phyloP scores from a whole-genome alignment of 2,329 filamentous ascomycete genomes.

The Monilinia laxa region DNA sequence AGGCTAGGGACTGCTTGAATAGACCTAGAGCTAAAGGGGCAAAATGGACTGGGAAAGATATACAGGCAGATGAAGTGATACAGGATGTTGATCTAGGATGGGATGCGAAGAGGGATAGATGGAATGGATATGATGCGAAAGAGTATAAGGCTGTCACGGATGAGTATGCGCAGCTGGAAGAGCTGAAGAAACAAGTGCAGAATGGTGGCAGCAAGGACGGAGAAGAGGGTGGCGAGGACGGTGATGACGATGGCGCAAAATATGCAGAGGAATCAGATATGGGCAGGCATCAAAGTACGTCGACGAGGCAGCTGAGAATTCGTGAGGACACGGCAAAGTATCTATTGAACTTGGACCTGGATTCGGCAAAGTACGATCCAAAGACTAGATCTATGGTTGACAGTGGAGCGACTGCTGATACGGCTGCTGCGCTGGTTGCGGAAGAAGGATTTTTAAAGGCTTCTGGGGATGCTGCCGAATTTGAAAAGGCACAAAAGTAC shows the following conservation, averaged over 20 bases:
- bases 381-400: slow-evolving; percentile 93
- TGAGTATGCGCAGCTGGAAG: slow-evolving; percentile 83
- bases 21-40: slow-evolving; percentile 86
- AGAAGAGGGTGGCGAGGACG: slow-evolving; percentile 52
- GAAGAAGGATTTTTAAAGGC: slow-evolving; percentile 90
- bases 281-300: slow-evolving; percentile 88
- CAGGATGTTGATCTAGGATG: slow-evolving; percentile 86
- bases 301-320: slow-evolving; percentile 85
- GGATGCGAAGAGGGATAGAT: slow-evolving; percentile 96
- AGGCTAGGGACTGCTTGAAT: slow-evolving; percentile 88
- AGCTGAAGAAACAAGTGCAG: slow-evolving; percentile 56
- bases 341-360: slow-evolving; percentile 87
- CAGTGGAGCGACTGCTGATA: slow-evolving; percentile 75
- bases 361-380: slow-evolving; percentile 96
- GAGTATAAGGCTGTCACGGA: slow-evolving; percentile 87
- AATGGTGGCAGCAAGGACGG: slow-evolving; percentile 49
- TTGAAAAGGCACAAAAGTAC: slow-evolving; percentile 83
- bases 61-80: slow-evolving; percentile 85
- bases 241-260: slow-evolving; percentile 60
- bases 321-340: slow-evolving; percentile 98
- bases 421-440: slow-evolving; percentile 77
- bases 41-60: slow-evolving; percentile 88
- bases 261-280: slow-evolving; percentile 97
- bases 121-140: slow-evolving; percentile 93
- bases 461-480: slow-evolving; percentile 88